Percentiles rank a stretch among this genome's conserved stretches.
phyloP scores from a whole-genome alignment of 371 early-diverging fungal genomes.

The Catenaria anguillulae region DNA sequence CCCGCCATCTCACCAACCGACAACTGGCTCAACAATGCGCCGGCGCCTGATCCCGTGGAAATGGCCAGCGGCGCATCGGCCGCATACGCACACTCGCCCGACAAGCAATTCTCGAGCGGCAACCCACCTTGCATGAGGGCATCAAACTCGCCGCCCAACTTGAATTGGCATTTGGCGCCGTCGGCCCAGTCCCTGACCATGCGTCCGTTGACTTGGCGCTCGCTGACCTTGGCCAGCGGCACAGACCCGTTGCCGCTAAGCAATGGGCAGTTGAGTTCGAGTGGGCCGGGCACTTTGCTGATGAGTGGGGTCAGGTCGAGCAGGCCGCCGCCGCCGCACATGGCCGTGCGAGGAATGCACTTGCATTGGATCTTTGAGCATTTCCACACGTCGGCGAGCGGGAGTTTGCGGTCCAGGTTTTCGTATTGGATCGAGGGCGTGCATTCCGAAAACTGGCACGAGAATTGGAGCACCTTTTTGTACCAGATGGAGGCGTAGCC shows the following conservation, averaged over 20 bases:
- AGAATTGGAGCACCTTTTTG: constrained; percentile 6
- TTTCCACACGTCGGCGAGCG: neutral
- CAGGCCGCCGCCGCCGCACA: constrained; percentile 5
- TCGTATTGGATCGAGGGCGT: neutral
- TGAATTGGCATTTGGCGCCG: neutral
- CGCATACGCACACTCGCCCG: constrained; percentile 3
- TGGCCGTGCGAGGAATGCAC: neutral
- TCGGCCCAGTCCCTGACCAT: neutral
- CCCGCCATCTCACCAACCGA: constrained; percentile 1
- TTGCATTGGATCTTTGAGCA: constrained; percentile 2
- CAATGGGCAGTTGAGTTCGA: constrained; percentile 2
- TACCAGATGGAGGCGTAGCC: neutral
- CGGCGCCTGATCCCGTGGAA: neutral
- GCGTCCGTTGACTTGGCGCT: neutral
- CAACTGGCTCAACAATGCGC: neutral
- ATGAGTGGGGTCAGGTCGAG: neutral
- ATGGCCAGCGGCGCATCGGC: neutral
- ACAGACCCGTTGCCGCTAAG: neutral
- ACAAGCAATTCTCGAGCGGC: neutral
- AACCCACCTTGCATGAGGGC: neutral
- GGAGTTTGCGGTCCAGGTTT: neutral
- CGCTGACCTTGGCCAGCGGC: neutral
- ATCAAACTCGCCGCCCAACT: neutral
- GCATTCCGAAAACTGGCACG: constrained; percentile 1
- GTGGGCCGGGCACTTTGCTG: neutral